phyloP scores from a whole-genome alignment of 2,329 filamentous ascomycete species.

The Kalmusia sp. region DNA sequence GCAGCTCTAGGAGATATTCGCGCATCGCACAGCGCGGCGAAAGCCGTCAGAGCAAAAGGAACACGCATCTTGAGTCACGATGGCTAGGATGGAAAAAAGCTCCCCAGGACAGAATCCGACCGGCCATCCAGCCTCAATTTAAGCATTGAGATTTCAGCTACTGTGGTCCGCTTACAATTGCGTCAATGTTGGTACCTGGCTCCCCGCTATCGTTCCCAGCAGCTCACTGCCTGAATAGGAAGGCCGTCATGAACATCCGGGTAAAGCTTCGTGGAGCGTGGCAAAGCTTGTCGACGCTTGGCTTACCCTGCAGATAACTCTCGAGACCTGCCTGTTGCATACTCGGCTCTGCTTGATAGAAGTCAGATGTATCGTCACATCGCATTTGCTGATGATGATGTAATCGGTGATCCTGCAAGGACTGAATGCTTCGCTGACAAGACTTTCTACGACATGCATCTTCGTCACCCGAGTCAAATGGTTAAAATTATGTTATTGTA shows the following conservation, averaged over 20 bases:
- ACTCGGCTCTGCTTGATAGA: background rate
- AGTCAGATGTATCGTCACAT: background rate
- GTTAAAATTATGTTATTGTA: too few relatives aligned
- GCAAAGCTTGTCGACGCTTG: conserved; percentile 13
- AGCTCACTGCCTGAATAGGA: conserved; percentile 5
- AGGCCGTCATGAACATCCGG: background rate
- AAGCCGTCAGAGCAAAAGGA: background rate
- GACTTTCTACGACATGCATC: too few relatives aligned
- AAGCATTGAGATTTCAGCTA: background rate
- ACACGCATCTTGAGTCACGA: background rate
- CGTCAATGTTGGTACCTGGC: background rate
- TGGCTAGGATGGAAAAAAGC: background rate
- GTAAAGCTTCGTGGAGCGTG: conserved; percentile 8
- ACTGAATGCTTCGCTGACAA: too few relatives aligned
- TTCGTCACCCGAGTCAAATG: too few relatives aligned
- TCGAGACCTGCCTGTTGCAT: background rate
- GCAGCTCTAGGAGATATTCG: background rate
- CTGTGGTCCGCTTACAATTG: background rate
- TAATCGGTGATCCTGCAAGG: background rate
- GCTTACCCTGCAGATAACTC: background rate
- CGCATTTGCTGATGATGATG: background rate
- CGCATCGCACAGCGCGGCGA: background rate
- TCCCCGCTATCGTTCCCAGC: background rate
- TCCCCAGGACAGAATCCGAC: too few relatives aligned
- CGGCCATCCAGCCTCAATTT: background rate